phyloP scores from a whole-genome alignment of 176 grass and related monocot species.

The Lolium rigidum region DNA sequence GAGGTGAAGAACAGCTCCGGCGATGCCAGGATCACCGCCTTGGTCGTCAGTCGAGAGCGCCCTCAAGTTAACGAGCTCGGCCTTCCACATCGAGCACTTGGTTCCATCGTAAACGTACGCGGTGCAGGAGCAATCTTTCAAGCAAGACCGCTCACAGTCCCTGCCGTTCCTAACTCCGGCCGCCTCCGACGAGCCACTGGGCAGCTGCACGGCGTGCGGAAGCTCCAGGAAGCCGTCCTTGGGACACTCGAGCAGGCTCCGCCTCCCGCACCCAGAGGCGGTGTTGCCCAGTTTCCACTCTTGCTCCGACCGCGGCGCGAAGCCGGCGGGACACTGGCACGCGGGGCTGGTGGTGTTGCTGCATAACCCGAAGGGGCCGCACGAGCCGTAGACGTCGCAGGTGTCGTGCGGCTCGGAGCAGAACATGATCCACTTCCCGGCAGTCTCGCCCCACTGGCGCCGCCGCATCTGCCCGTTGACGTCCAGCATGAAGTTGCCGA shows the following conservation, averaged over 20 bases:
- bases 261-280: conserved; percentile 47
- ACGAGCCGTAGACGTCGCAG: conserved; percentile 60
- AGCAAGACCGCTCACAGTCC: conserved; percentile 45
- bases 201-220: conserved; percentile 40
- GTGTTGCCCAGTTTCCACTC: conserved; percentile 46
- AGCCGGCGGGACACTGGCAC: conserved; percentile 54
- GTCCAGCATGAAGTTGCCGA: conserved; percentile 62
- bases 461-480: conserved; percentile 61
- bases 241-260: conserved; percentile 28
- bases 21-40: background rate
- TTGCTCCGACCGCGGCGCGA: conserved; percentile 27
- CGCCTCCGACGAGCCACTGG: conserved; percentile 26
- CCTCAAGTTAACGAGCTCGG: conserved; percentile 45
- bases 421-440: conserved; percentile 44
- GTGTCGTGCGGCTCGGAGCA: conserved; percentile 51
- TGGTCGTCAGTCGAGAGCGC: conserved; percentile 12
- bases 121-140: conserved; percentile 47
- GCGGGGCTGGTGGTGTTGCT: conserved; percentile 49
- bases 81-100: conserved; percentile 44
- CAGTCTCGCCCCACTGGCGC: conserved; percentile 36
- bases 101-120: conserved; percentile 43
- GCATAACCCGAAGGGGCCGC: conserved; percentile 60
- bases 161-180: conserved; percentile 37
- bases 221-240: conserved; percentile 48
- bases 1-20: conserved; percentile 33